Evolutionary conservation across 441 rosid genomes (phyloP).

Genomic region (Raphanus hybrid): DNA sequence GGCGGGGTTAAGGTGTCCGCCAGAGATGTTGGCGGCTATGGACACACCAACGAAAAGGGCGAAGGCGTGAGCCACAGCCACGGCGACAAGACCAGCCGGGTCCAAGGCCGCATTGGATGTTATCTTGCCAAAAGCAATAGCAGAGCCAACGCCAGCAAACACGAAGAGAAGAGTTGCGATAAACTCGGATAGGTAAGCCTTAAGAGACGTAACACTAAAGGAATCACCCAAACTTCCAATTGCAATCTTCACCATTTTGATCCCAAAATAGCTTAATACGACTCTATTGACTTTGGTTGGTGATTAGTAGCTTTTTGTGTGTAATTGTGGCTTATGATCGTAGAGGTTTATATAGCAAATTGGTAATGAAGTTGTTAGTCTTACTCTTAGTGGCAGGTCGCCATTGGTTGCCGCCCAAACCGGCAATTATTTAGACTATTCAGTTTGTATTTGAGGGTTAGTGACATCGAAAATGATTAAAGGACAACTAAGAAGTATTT

Average conservation of each 20-base stretch:
- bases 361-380: constrained; percentile 59
- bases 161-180: constrained; percentile 87
- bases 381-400: constrained; percentile 19
- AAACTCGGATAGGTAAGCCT: constrained; percentile 76
- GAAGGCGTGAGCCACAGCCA: constrained; percentile 85
- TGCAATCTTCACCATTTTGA: constrained; percentile 69
- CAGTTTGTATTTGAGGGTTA: constrained; percentile 27
- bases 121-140: constrained; percentile 72
- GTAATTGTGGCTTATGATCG: background rate
- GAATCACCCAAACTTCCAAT: constrained; percentile 79
- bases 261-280: background rate
- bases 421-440: constrained; percentile 42
- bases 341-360: constrained; percentile 25
- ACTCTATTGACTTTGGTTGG: background rate
- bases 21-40: constrained; percentile 88
- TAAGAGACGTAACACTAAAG: constrained; percentile 66
- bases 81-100: constrained; percentile 79
- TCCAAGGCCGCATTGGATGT: constrained; percentile 74
- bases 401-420: constrained; percentile 61
- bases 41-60: constrained; percentile 85
- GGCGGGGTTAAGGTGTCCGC: constrained; percentile 90
- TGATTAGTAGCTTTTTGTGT: background rate
- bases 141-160: constrained; percentile 94
- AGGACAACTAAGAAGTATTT: constrained; percentile 25
- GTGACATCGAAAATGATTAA: constrained; percentile 20